Base-by-base conservation (phyloP, 148 eudicot genomes). In the Cornus florida region DNA sequence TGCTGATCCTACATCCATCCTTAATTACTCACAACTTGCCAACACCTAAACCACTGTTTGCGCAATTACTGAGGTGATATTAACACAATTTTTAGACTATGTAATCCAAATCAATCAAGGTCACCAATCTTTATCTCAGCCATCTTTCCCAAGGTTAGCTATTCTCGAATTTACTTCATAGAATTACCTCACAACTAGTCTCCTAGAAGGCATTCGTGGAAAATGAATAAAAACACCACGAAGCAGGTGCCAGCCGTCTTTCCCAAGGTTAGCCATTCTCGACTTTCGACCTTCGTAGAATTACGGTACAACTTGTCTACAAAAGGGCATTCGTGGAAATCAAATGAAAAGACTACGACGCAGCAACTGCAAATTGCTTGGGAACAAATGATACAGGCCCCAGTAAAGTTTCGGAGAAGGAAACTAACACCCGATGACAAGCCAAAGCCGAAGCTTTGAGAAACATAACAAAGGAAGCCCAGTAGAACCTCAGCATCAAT, bases 401-500 rank as follows among this genome's bases (percentile, higher is more conserved):
- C 75, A 89, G 24, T 71, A 84, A 85, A 32, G 86, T 70, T 77
- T 87, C 83, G 10, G 84, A 86, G 64, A 92, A 73, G 53, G 89
- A 82, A 38, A 82, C 85, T 64, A 97, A 67, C 81, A 87, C 33
- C 75, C 88, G 90, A 38, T 86, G 93, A 78, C 83, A 91, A 67
- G 98, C 95, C 89, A 88, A 70, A 73, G 90, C 93, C 5, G 87
- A 90, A 80, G 95, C 93, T 33, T 77, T 74, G 72, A 86, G 62
- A 80, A 87, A 66, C 79, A 89, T 84, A 17, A 73, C 72, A 64
- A 85, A 75, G 22, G 92, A 91, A 67, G 87, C 70, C 90, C 89
- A 86, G 72, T 68, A 82, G 56, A 97, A 80, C 64, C 90, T 88
- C 68, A 87, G 53, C 86, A 92, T 86, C 76, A 94, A 70, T 10